These are phyloP conservation scores for Leishmania tarentolae DNA, from an alignment of 208 protist species.

Conservation along the genomic window DNA sequence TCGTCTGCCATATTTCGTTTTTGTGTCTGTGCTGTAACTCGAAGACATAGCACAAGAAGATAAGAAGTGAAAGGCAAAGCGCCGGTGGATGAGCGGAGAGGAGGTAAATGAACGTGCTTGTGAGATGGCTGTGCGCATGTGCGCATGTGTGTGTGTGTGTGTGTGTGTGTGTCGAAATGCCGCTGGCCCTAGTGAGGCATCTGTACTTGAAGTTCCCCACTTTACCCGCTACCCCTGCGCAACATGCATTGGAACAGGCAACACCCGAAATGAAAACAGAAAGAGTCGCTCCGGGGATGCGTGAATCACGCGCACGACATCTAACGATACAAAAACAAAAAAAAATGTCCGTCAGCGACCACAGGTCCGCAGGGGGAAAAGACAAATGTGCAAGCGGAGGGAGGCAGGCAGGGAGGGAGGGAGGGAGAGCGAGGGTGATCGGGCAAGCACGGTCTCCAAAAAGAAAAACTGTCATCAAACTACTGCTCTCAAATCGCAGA, in stretches of 20 bases:
- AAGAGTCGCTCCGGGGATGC: not conserved
- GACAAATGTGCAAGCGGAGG: not conserved
- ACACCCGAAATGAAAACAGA: not conserved
- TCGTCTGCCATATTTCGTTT: not conserved
- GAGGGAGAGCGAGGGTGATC: not conserved
- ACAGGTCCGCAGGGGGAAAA: not conserved
- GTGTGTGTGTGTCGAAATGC: not conserved
- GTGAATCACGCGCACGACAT: not conserved
- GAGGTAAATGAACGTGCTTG: not conserved
- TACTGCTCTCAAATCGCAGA: not conserved
- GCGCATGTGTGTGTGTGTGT: too few species aligned
- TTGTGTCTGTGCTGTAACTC: not conserved
- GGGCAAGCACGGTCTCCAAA: too few species aligned
- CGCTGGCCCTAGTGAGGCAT: not conserved
- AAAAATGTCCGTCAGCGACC: too few species aligned
- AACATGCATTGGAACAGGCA: not conserved
- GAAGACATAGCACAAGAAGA: not conserved
- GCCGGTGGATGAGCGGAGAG: not conserved
- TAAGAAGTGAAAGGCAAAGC: not conserved
- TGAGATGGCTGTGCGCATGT: not conserved
- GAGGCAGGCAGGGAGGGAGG: not conserved
- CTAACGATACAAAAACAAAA: not conserved
- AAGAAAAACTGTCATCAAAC: not conserved
- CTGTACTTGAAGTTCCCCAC: not conserved
- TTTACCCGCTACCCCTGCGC: not conserved